Evolutionary conservation across 2,329 filamentous ascomycete genomes (phyloP), one percentile per base, ranked within the genome.

Genomic region (Aspergillus flavus): DNA sequence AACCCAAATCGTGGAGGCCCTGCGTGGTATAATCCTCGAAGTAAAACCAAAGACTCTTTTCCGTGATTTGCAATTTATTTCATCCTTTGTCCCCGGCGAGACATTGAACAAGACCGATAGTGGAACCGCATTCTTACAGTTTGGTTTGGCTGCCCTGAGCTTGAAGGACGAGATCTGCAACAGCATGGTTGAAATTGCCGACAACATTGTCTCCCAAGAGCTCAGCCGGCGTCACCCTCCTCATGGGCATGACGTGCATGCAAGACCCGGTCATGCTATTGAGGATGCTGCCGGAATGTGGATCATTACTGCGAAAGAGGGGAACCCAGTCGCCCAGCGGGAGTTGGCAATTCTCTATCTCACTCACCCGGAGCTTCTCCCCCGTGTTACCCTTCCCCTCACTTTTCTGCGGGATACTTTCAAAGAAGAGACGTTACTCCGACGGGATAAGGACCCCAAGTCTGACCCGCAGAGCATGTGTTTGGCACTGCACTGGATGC

Each of bases 401-500:
- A 92, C 91, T 19, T 91, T 91, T 73, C 91, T 93, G 0, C 85
- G 90, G 28, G 93, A 97, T 72, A 93, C 96, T 0, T 98, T 98
- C 82, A 95, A 94, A 79, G 90, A 91, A 69, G 87, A 93, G 61
- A 88, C 95, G 70, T 92, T 96, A 85, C 91, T 86, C 74, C 80
- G 83, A 66, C 83, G 83, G 66, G 85, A 85, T 46, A 82, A 85
- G 59, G 87, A 90, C 71, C 83, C 85, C 19, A 84, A 92, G 68
- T 93, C 89, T 64, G 93, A 97, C 75, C 92, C 92, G 2, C 90
- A 90, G 59, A 88, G 93, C 48, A 95, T 98, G 91, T 97, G 94
- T 72, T 87, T 97, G 62, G 94, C 94, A 11, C 89, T 96, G 78
- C 94, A 98, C 82, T 98, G 94, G 94, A 97, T 98, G 93, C 92